These are phyloP conservation scores for Macadamia integrifolia DNA, from an alignment of 164 flowering plant genomes.

Conservation along the genomic window DNA sequence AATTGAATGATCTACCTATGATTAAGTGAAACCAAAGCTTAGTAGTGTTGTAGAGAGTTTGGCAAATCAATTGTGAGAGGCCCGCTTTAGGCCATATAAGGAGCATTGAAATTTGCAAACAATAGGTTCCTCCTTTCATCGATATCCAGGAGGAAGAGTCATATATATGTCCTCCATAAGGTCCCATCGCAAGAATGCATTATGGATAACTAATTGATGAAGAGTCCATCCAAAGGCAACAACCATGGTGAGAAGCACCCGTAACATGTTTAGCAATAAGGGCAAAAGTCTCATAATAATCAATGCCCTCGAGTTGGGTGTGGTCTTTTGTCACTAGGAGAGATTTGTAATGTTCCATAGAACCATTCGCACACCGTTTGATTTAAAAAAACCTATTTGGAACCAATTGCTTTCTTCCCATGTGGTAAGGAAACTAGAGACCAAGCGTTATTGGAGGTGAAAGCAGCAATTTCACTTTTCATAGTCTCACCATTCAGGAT, in stretches of 20 bases:
- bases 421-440: neutral
- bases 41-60: neutral
- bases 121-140: neutral
- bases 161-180: slow-evolving; percentile 1
- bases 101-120: slow-evolving; percentile 1
- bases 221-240: neutral
- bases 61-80: neutral
- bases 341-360: slow-evolving; percentile 2
- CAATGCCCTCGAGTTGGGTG: neutral
- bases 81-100: slow-evolving; percentile 4
- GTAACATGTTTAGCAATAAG: neutral
- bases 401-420: neutral
- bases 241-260: neutral
- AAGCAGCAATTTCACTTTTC: neutral
- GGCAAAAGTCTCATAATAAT: neutral
- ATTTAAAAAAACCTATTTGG: slow-evolving; percentile 1
- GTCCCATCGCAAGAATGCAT: neutral
- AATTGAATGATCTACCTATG: slow-evolving; percentile 3
- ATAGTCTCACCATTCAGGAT: neutral
- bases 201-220: slow-evolving; percentile 3
- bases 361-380: neutral
- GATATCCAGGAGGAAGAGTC: slow-evolving; percentile 3
- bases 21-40: neutral
- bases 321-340: neutral
- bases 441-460: neutral